phyloP scores from a whole-genome alignment of 1,284 basidiomycete genomes.

The Sphagnurus paluster region DNA sequence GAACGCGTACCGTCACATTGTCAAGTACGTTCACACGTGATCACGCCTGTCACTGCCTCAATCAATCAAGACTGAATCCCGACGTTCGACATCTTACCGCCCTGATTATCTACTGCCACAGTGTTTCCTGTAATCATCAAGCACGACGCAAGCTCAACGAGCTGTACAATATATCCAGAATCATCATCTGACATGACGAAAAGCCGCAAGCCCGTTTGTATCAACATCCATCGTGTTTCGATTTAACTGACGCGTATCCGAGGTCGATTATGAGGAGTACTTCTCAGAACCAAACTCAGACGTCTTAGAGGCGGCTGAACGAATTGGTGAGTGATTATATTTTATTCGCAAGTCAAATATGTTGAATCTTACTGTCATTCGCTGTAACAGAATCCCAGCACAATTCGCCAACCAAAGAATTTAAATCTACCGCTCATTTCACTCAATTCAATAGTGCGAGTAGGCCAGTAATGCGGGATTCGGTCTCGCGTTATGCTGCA shows the following conservation, averaged over 20 bases:
- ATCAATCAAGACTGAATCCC: not conserved
- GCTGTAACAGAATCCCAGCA: conserved; percentile 5
- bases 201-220: not conserved
- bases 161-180: not conserved
- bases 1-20: conserved; percentile 22
- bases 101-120: not conserved
- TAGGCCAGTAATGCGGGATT: too few species aligned
- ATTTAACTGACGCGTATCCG: not conserved
- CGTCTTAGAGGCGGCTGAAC: not conserved
- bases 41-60: not conserved
- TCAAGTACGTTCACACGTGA: conserved; percentile 12
- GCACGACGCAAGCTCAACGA: too few species aligned
- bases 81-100: not conserved
- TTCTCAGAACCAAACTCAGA: conserved; percentile 7
- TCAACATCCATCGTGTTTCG: not conserved
- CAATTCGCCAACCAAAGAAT: conserved; percentile 8
- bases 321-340: conserved; percentile 14
- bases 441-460: conserved; percentile 2
- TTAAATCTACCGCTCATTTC: not conserved
- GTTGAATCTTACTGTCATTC: not conserved
- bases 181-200: not conserved
- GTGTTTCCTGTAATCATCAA: too few species aligned
- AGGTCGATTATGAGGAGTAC: conserved; percentile 8
- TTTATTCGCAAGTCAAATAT: too few species aligned
- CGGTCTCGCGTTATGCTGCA: too few species aligned